phyloP scores from a whole-genome alignment of 2,329 filamentous ascomycete genomes.

The Alternaria sp. region DNA sequence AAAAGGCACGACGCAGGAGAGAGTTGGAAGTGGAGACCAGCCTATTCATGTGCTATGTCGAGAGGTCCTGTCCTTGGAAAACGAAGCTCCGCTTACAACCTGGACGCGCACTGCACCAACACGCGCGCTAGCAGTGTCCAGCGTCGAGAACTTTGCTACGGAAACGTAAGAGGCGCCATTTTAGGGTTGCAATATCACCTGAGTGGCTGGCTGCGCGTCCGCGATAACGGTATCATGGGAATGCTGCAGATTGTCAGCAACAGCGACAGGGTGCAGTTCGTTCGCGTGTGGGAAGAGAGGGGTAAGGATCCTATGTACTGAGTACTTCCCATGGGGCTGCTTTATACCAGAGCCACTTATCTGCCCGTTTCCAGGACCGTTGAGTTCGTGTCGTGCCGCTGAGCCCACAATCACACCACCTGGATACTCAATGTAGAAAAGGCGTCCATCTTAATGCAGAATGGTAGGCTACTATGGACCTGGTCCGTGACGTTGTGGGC shows the following conservation, averaged over 20 bases:
- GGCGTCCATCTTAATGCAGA: conserved; percentile 15
- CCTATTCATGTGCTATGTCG: conserved; percentile 11
- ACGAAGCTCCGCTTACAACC: conserved; percentile 9
- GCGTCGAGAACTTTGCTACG: conserved; percentile 9
- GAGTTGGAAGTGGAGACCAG: conserved; percentile 20
- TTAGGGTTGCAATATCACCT: conserved; percentile 12
- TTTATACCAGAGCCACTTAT: conserved; percentile 26
- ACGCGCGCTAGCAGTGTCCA: conserved; percentile 17
- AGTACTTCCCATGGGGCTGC: conserved; percentile 19
- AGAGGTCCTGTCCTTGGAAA: conserved; percentile 4
- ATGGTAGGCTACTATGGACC: conserved; percentile 15
- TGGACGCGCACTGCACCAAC: conserved; percentile 15
- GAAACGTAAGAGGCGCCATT: conserved; percentile 26
- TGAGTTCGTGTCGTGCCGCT: conserved; percentile 33
- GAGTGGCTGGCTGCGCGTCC: conserved; percentile 17
- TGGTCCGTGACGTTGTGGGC: conserved; percentile 18
- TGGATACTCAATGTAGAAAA: conserved; percentile 10
- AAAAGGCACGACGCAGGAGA: conserved; percentile 25
- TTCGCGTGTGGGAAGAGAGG: conserved; percentile 19
- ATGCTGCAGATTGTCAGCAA: conserved; percentile 17
- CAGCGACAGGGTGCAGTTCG: conserved; percentile 19
- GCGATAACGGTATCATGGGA: conserved; percentile 21
- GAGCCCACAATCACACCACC: conserved; percentile 24
- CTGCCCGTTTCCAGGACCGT: conserved; percentile 23
- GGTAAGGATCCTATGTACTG: conserved; percentile 21